Conservation (phyloP, 495 filamentous ascomycete genomes). For the Penicillium waksmanii region DNA sequence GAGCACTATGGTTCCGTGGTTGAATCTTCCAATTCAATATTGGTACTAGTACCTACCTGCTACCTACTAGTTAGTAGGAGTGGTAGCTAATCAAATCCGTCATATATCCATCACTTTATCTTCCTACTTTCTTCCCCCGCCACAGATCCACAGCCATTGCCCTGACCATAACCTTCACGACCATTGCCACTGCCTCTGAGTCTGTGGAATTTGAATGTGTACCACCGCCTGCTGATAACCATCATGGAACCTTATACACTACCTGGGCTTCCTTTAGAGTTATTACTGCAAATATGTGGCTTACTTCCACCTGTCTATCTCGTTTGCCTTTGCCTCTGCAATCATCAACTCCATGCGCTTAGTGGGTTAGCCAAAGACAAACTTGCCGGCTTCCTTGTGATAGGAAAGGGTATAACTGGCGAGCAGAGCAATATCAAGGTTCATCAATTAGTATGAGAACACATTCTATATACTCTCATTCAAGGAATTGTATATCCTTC, state of each 20-base stretch:
- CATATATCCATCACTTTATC: too few species aligned
- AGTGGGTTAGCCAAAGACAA: neutral
- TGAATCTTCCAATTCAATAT: too few species aligned
- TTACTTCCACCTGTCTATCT: slow-evolving; percentile 3
- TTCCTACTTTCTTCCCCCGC: too few species aligned
- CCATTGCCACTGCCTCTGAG: too few species aligned
- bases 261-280: neutral
- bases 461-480: neutral
- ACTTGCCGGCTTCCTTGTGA: neutral
- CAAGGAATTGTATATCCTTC: neutral
- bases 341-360: slow-evolving; percentile 4
- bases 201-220: too few species aligned
- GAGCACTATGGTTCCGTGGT: too few species aligned
- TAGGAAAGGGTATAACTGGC: neutral
- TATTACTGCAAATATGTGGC: neutral
- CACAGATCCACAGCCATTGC: too few species aligned
- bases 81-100: too few species aligned
- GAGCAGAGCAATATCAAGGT: neutral
- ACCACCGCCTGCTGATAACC: too few species aligned
- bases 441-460: neutral
- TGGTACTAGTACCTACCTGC: too few species aligned
- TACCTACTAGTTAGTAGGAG: too few species aligned
- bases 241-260: neutral
- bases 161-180: too few species aligned
- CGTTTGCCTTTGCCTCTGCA: slow-evolving; percentile 5